A percentile compares a stretch with the other conserved stretches of the same genome.
Evolutionary conservation across 2,329 filamentous ascomycete species (phyloP).

Genomic region (Sarocladium strictum): DNA sequence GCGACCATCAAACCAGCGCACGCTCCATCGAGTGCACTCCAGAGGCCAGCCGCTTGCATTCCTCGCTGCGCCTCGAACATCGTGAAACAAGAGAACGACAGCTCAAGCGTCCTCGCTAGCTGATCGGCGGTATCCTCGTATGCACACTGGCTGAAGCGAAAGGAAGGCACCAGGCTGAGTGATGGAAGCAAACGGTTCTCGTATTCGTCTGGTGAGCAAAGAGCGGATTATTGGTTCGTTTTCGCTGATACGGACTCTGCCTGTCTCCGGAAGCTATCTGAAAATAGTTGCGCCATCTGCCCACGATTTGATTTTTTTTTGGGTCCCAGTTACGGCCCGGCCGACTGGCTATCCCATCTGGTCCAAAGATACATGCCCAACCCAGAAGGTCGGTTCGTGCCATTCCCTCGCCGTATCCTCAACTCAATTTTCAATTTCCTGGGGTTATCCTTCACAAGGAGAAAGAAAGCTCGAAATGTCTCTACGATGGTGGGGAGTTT

Average conservation of each 20-base stretch:
- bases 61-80: slow-evolving; percentile 1
- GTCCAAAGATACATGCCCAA: too few relatives aligned
- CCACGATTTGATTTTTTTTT: too few relatives aligned
- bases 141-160: too few relatives aligned
- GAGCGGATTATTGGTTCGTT: neutral
- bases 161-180: too few relatives aligned
- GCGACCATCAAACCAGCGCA: neutral
- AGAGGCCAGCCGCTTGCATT: neutral
- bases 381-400: too few relatives aligned
- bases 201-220: neutral
- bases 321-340: neutral
- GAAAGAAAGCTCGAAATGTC: neutral
- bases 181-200: neutral
- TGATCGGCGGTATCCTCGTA: neutral
- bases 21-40: neutral
- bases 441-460: too few relatives aligned
- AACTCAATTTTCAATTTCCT: too few relatives aligned
- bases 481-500: neutral
- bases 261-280: neutral
- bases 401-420: too few relatives aligned
- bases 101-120: neutral
- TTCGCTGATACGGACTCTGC: neutral
- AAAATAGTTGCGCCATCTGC: too few relatives aligned
- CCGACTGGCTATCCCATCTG: neutral
- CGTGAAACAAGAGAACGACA: slow-evolving; percentile 6